phyloP scores from a whole-genome alignment of 2,329 filamentous ascomycete genomes.

The Aureobasidium leucospermi region DNA sequence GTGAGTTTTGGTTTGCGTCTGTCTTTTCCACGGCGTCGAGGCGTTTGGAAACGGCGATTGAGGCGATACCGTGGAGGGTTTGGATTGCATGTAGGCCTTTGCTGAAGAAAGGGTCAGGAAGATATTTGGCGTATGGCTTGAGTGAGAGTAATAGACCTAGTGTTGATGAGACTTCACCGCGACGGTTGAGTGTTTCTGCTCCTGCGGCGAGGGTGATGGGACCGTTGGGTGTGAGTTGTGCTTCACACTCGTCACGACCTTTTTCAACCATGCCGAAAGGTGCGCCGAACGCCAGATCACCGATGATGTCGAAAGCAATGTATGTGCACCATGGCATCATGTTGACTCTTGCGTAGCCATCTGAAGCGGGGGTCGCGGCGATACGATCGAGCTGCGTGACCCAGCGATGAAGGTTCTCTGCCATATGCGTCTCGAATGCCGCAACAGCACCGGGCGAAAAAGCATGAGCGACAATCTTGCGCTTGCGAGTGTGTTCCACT shows the following conservation, averaged over 20 bases:
- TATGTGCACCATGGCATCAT: conserved; percentile 24
- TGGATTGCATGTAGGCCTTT: conserved; percentile 20
- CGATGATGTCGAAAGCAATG: conserved; percentile 22
- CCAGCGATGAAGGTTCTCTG: conserved; percentile 21
- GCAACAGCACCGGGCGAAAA: conserved; percentile 28
- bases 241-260: conserved; percentile 20
- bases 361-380: conserved; percentile 8
- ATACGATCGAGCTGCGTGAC: conserved; percentile 19
- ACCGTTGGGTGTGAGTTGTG: conserved; percentile 18
- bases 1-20: conserved; percentile 1
- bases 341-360: conserved; percentile 18
- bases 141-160: background rate
- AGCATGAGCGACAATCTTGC: conserved; percentile 30
- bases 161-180: conserved; percentile 21
- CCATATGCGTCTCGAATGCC: conserved; percentile 28
- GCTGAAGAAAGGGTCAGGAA: conserved; percentile 22
- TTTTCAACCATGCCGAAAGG: conserved; percentile 24
- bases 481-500: conserved; percentile 28
- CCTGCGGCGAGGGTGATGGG: conserved; percentile 19
- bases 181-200: conserved; percentile 20
- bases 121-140: conserved; percentile 18
- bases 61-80: conserved; percentile 22
- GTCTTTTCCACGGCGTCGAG: conserved; percentile 15
- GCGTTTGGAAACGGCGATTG: conserved; percentile 26
- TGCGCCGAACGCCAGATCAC: conserved; percentile 22